These are phyloP conservation scores for Apiotrichum veenhuisii DNA, from an alignment of 1,284 basidiomycete species.

Conservation along the genomic window DNA sequence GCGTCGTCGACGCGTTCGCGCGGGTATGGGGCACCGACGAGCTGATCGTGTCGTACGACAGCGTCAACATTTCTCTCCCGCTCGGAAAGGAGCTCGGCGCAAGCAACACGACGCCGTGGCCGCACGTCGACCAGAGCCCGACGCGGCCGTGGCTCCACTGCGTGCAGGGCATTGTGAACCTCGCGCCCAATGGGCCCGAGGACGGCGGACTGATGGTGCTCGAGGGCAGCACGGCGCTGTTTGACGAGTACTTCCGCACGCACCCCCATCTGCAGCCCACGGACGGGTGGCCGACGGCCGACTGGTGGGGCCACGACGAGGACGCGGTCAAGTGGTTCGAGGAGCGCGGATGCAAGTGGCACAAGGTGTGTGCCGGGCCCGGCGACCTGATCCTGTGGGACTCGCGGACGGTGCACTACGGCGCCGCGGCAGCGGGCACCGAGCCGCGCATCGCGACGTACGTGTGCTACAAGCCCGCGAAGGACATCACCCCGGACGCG, in stretches of 20 bases:
- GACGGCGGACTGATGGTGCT: slow-evolving; percentile 51
- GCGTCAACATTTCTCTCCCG: slow-evolving; percentile 47
- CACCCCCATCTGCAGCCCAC: slow-evolving; percentile 37
- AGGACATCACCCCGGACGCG: slow-evolving; percentile 25
- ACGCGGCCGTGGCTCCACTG: slow-evolving; percentile 43
- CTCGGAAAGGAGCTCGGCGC: slow-evolving; percentile 28
- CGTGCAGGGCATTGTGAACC: slow-evolving; percentile 50
- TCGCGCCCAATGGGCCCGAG: slow-evolving; percentile 43
- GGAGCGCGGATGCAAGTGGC: slow-evolving; percentile 39
- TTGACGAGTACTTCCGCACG: slow-evolving; percentile 43
- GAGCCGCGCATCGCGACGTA: slow-evolving; percentile 39
- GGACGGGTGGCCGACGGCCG: slow-evolving; percentile 38
- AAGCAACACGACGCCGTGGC: slow-evolving; percentile 34
- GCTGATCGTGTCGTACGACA: slow-evolving; percentile 45
- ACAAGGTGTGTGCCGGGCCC: slow-evolving; percentile 33
- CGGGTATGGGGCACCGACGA: slow-evolving; percentile 49
- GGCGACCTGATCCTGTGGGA: slow-evolving; percentile 43
- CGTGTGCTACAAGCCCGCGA: slow-evolving; percentile 43
- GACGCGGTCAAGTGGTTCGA: slow-evolving; percentile 36
- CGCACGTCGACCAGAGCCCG: slow-evolving; percentile 48
- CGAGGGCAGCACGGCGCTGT: slow-evolving; percentile 38
- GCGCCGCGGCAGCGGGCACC: slow-evolving; percentile 31
- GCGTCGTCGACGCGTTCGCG: slow-evolving; percentile 39
- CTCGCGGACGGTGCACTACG: slow-evolving; percentile 33
- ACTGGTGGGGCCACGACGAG: slow-evolving; percentile 41